Evolutionary conservation across 2,329 filamentous ascomycete species (phyloP).

Genomic region (Alternaria ethzedia): DNA sequence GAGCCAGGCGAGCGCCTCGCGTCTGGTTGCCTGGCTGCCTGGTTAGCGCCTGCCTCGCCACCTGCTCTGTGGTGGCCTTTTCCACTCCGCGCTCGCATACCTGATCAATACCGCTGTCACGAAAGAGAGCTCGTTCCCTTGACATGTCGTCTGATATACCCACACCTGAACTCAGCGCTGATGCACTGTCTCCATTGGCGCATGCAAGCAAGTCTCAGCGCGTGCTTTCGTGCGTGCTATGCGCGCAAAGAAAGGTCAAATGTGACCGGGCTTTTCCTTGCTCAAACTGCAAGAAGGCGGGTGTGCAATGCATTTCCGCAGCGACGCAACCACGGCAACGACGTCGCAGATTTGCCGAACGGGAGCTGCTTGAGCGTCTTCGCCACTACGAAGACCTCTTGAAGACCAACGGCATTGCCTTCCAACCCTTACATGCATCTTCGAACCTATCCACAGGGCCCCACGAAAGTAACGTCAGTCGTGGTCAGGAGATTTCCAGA

Average conservation of each 20-base stretch:
- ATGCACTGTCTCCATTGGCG: constrained; percentile 1
- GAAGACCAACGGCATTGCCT: constrained; percentile 69
- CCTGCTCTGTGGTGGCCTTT: neutral
- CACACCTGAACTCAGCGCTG: constrained; percentile 10
- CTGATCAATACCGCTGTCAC: neutral
- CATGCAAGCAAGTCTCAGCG: constrained; percentile 41
- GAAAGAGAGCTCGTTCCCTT: neutral
- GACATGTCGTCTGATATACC: constrained; percentile 13
- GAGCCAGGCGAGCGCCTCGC: neutral
- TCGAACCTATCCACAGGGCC: constrained; percentile 18
- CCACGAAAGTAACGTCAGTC: neutral
- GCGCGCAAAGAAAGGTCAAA: constrained; percentile 62
- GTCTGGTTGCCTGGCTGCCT: constrained; percentile 3
- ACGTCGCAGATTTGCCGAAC: constrained; percentile 70
- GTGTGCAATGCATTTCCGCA: constrained; percentile 48
- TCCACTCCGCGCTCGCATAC: neutral
- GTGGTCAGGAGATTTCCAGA: neutral
- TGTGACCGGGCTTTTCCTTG: constrained; percentile 49
- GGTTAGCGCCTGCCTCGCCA: neutral
- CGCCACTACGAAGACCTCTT: constrained; percentile 72
- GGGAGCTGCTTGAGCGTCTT: constrained; percentile 72
- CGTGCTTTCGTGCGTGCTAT: constrained; percentile 69
- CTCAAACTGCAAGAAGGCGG: constrained; percentile 37
- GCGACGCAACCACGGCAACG: constrained; percentile 60
- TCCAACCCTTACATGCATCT: constrained; percentile 64